phyloP scores from a whole-genome alignment of 306 rosid genomes.

The Begonia loranthoides region DNA sequence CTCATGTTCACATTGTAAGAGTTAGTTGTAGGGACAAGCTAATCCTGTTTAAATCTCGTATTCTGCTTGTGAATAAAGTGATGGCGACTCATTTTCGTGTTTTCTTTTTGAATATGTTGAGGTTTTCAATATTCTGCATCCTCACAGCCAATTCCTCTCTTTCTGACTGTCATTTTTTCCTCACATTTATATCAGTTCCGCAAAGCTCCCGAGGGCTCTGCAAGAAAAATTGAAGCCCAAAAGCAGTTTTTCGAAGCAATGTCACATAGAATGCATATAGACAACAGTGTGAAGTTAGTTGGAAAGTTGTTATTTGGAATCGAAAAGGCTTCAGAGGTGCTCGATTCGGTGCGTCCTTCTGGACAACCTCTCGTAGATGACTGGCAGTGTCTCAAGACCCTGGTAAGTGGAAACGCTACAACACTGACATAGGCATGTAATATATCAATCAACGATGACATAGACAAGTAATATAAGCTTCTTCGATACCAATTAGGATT shows the following conservation, averaged over 20 bases:
- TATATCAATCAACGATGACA: too few species aligned
- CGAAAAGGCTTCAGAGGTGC: conserved; percentile 57
- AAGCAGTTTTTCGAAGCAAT: conserved; percentile 75
- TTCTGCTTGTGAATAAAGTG: too few species aligned
- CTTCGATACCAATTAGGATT: not conserved
- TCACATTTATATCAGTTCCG: conserved; percentile 38
- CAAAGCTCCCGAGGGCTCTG: conserved; percentile 76
- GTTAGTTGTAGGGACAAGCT: too few species aligned
- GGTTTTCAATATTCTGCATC: too few species aligned
- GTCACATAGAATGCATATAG: conserved; percentile 81
- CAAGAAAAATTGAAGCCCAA: conserved; percentile 59
- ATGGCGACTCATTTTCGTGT: too few species aligned
- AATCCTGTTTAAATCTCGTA: too few species aligned
- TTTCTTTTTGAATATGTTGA: too few species aligned
- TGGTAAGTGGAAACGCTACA: conserved; percentile 25
- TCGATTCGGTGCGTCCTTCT: conserved; percentile 34
- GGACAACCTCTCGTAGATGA: conserved; percentile 75
- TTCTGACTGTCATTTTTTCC: not conserved
- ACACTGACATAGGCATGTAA: too few species aligned
- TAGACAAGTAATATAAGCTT: not conserved
- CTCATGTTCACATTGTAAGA: too few species aligned
- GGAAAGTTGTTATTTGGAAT: conserved; percentile 78
- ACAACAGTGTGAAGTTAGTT: conserved; percentile 52
- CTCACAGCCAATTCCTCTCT: too few species aligned
- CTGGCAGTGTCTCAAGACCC: conserved; percentile 68